Percentiles rank a stretch among this genome's conserved stretches.
Conservation (phyloP, 163 green algal species). For the Trebouxia gelatinosa region DNA sequence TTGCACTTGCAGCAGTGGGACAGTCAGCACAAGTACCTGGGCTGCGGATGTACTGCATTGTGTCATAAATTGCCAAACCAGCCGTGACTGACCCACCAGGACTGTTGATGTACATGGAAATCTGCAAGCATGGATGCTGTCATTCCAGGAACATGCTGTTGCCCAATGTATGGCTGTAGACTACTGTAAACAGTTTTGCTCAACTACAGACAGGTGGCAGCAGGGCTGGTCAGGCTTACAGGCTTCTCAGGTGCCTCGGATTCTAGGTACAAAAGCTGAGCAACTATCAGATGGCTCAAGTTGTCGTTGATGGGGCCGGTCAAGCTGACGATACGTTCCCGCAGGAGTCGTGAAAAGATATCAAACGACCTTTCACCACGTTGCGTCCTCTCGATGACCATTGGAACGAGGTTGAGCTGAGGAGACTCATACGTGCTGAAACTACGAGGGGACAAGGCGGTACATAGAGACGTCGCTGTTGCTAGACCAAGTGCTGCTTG, state of each 20-base stretch:
- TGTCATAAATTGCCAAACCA: slow-evolving; percentile 98
- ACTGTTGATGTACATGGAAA: slow-evolving; percentile 98
- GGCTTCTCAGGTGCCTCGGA: slow-evolving; percentile 85
- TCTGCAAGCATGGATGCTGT: no score
- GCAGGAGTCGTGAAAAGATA: slow-evolving; percentile 86
- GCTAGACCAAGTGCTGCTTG: no score
- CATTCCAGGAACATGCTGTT: no score
- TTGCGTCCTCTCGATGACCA: slow-evolving; percentile 80
- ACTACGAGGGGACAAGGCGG: no score
- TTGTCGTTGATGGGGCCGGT: slow-evolving; percentile 72
- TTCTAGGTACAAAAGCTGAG: slow-evolving; percentile 95
- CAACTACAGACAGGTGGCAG: neutral
- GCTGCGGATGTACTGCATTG: slow-evolving; percentile 82
- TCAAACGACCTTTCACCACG: slow-evolving; percentile 85
- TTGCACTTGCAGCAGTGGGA: no score
- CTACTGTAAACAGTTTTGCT: neutral
- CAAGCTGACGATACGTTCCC: slow-evolving; percentile 91
- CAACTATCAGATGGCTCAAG: slow-evolving; percentile 78
- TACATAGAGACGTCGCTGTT: no score
- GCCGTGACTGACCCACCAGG: slow-evolving; percentile 91
- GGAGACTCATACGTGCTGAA: no score
- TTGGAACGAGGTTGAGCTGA: slow-evolving; percentile 63
- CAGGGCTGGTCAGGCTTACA: slow-evolving; percentile 43
- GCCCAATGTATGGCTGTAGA: no score
- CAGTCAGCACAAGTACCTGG: no score